Evolutionary conservation across 2,329 filamentous ascomycete species (phyloP).

Genomic region (Leptographium galeiforme): DNA sequence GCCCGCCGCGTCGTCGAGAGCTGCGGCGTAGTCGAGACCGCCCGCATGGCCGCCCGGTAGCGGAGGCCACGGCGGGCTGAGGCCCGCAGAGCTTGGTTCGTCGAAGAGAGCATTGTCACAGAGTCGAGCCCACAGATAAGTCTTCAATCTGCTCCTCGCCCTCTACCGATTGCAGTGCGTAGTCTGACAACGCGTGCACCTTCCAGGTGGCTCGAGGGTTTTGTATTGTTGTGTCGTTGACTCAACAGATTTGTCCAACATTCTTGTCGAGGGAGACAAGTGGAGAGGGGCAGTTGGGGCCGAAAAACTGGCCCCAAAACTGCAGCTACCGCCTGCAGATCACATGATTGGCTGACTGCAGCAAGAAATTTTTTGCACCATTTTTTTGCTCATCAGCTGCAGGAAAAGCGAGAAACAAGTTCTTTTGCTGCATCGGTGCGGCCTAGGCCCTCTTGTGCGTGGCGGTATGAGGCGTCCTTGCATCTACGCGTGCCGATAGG

Average conservation of each 20-base stretch:
- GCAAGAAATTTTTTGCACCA: background rate
- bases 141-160: background rate
- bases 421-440: too few species aligned
- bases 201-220: background rate
- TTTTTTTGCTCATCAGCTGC: background rate
- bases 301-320: background rate
- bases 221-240: too few species aligned
- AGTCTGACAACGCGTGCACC: too few species aligned
- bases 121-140: background rate
- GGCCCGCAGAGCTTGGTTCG: slow-evolving; percentile 28
- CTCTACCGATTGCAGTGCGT: background rate
- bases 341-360: background rate
- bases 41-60: slow-evolving; percentile 10
- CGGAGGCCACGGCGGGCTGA: slow-evolving; percentile 27
- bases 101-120: slow-evolving; percentile 27
- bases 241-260: too few species aligned
- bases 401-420: background rate
- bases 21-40: background rate
- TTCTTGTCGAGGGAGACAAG: background rate
- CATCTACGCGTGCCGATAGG: too few species aligned
- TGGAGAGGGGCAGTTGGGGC: too few species aligned
- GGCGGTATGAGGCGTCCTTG: too few species aligned
- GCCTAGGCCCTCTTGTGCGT: too few species aligned
- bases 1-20: background rate
- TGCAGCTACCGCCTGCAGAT: background rate